Percentiles rank a stretch among this genome's conserved stretches.
phyloP scores from a whole-genome alignment of 2,329 filamentous ascomycete genomes.

The Fusarium tanahbumbuense region DNA sequence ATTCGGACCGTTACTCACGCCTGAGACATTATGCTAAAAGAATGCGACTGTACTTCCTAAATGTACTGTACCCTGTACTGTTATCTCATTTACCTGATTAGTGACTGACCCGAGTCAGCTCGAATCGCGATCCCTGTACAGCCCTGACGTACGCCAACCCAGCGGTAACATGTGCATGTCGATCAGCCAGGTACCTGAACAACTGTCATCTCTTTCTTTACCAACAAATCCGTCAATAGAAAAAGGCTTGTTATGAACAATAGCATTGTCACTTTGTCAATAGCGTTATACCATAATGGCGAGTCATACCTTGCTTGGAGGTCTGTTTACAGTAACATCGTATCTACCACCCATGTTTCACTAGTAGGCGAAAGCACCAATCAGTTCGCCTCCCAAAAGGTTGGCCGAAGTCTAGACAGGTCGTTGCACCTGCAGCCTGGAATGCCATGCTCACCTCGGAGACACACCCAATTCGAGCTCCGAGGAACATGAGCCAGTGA shows the following conservation, averaged over 20 bases:
- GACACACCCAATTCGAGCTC: background rate
- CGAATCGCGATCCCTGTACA: background rate
- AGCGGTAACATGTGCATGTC: background rate
- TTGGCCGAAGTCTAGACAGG: background rate
- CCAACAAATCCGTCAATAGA: background rate
- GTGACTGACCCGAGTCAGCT: background rate
- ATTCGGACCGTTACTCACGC: no score
- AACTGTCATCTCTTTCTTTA: background rate
- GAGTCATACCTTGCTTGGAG: background rate
- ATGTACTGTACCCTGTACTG: background rate
- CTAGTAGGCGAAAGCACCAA: background rate
- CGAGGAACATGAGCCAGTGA: slow-evolving; percentile 21
- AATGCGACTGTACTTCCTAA: no score
- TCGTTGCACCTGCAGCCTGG: background rate
- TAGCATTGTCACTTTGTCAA: fast-evolving
- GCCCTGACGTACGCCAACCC: background rate
- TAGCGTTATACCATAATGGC: background rate
- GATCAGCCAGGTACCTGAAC: background rate
- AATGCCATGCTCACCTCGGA: background rate
- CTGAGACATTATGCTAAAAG: no score
- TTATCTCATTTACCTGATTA: background rate
- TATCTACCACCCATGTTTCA: background rate
- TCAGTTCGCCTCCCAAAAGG: background rate
- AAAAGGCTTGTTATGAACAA: background rate
- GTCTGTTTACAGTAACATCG: background rate